A percentile compares a stretch with the other conserved stretches of the same genome.
These are phyloP conservation scores for Aspergillus pseudoviridinutans DNA, from an alignment of 2,329 filamentous ascomycete genomes.

Conservation along the genomic window DNA sequence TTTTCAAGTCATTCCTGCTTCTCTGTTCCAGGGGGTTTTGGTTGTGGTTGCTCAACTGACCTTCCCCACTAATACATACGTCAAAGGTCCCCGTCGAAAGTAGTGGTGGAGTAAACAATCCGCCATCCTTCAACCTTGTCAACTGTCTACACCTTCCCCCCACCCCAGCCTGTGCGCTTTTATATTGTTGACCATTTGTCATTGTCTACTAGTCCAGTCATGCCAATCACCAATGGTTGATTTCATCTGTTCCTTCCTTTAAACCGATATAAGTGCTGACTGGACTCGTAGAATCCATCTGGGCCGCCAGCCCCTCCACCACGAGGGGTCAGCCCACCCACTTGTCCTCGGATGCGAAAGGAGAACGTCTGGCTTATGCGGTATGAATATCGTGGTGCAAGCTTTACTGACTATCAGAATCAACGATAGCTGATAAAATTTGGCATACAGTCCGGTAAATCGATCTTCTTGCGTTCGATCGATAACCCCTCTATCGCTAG, in stretches of 20 bases:
- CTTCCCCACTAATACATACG: background rate
- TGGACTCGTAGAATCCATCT: slow-evolving; percentile 58
- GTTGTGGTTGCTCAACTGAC: background rate
- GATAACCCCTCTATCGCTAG: slow-evolving; percentile 79
- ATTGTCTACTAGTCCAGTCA: slow-evolving; percentile 19
- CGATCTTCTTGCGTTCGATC: slow-evolving; percentile 91
- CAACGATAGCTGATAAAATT: background rate
- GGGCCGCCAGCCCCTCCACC: slow-evolving; percentile 80
- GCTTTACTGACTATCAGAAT: background rate
- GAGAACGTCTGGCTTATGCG: slow-evolving; percentile 87
- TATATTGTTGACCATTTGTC: slow-evolving; percentile 1
- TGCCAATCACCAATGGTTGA: slow-evolving; percentile 46
- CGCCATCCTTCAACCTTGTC: background rate
- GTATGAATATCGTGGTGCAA: slow-evolving; percentile 49
- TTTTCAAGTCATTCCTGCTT: background rate
- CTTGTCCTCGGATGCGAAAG: slow-evolving; percentile 82
- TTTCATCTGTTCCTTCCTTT: background rate
- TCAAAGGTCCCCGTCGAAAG: background rate
- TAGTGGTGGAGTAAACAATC: slow-evolving; percentile 4
- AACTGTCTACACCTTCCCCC: background rate
- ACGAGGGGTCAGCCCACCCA: slow-evolving; percentile 82
- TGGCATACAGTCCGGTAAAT: slow-evolving; percentile 74
- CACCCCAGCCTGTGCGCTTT: background rate
- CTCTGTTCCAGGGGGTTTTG: background rate
- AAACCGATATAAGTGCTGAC: slow-evolving; percentile 4